phyloP scores from a whole-genome alignment of 306 rosid genomes.

The Inga leiocalycina region DNA sequence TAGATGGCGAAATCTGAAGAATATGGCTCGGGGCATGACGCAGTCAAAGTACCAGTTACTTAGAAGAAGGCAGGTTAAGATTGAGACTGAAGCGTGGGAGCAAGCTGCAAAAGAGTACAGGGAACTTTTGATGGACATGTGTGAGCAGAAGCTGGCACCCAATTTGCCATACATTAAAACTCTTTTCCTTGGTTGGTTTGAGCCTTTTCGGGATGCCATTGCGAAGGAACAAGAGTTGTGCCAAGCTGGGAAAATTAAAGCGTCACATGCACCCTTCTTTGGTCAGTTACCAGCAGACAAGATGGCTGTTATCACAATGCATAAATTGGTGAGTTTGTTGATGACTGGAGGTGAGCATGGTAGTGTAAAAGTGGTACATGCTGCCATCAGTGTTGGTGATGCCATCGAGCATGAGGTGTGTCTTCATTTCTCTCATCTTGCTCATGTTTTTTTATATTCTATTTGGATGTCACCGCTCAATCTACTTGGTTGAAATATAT shows the following conservation, averaged over 20 bases:
- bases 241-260: conserved; percentile 47
- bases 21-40: conserved; percentile 43
- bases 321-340: conserved; percentile 82
- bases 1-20: conserved; percentile 35
- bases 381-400: conserved; percentile 73
- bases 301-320: conserved; percentile 94
- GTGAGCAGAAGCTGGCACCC: conserved; percentile 86
- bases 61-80: conserved; percentile 73
- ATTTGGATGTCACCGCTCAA: conserved; percentile 1
- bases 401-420: conserved; percentile 94
- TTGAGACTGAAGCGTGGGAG: conserved; percentile 92
- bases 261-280: conserved; percentile 57
- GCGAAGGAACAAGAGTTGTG: conserved; percentile 66
- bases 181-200: conserved; percentile 96
- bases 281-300: conserved; percentile 75
- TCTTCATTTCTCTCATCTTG: conserved; percentile 36
- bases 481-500: conserved; percentile 15
- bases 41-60: conserved; percentile 47
- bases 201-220: conserved; percentile 75
- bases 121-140: conserved; percentile 92
- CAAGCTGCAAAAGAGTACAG: conserved; percentile 75
- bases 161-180: conserved; percentile 89
- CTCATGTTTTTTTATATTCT: conserved; percentile 10
- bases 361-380: conserved; percentile 60
- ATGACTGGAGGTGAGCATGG: conserved; percentile 71